These are phyloP conservation scores for Penicillium diatomitis DNA, from an alignment of 495 filamentous ascomycete genomes.

Conservation along the genomic window DNA sequence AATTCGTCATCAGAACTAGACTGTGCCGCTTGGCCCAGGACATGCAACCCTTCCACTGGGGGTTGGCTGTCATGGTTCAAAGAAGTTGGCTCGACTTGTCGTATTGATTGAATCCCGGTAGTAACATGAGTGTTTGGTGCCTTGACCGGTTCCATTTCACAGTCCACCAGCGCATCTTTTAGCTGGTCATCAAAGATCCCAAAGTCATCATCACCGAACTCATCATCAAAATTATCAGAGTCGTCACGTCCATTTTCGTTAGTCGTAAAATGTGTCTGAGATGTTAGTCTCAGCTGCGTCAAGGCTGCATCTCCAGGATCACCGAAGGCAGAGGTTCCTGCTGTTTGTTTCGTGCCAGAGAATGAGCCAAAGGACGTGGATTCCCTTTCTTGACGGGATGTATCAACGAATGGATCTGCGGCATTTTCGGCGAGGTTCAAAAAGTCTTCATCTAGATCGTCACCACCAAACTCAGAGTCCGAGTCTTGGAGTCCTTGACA, in stretches of 20 bases:
- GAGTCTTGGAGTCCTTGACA: constrained; percentile 18
- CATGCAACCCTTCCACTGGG: neutral
- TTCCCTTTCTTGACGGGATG: constrained; percentile 3
- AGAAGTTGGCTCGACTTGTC: constrained; percentile 1
- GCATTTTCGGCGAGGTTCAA: constrained; percentile 39
- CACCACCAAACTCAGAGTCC: constrained; percentile 54
- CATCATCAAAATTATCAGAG: constrained; percentile 58
- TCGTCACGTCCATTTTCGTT: constrained; percentile 29
- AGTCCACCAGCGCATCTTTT: constrained; percentile 31
- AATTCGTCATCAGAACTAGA: constrained; percentile 34
- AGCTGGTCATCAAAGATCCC: constrained; percentile 47
- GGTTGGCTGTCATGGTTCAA: neutral
- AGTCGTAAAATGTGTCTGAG: constrained; percentile 39
- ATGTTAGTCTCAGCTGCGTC: constrained; percentile 2
- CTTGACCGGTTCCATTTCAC: constrained; percentile 39
- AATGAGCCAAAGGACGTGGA: constrained; percentile 13
- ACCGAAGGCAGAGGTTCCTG: constrained; percentile 8
- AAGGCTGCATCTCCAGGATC: neutral
- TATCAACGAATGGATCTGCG: constrained; percentile 24
- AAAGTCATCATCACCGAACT: constrained; percentile 62
- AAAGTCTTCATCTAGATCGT: constrained; percentile 47
- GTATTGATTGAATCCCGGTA: neutral
- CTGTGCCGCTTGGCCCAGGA: constrained; percentile 1
- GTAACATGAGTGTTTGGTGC: neutral
- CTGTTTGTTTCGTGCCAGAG: constrained; percentile 8